phyloP scores from a whole-genome alignment of 1,284 basidiomycete species.

The Porphyrellus sp. region DNA sequence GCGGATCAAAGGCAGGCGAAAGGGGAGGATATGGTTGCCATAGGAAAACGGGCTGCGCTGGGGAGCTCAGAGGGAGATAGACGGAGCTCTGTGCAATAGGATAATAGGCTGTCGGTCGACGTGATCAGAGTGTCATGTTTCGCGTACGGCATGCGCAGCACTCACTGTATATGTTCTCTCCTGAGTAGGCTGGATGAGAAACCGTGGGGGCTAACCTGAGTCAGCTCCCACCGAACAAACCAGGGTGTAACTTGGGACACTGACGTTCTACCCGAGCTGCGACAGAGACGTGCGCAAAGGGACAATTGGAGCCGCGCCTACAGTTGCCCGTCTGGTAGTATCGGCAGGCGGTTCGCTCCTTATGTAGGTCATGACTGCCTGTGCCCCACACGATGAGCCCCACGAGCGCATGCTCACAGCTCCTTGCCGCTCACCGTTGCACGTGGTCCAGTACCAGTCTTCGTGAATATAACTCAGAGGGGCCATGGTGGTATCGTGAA shows the following conservation, averaged over 20 bases:
- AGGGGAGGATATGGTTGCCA: conserved; percentile 26
- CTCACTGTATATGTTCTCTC: conserved; percentile 24
- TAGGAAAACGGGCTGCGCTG: conserved; percentile 20
- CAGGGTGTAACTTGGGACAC: conserved; percentile 1
- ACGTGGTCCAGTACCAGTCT: conserved; percentile 12
- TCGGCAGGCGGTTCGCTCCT: conserved; percentile 21
- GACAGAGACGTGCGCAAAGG: conserved; percentile 22
- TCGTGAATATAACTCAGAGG: conserved; percentile 15
- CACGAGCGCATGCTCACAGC: conserved; percentile 4
- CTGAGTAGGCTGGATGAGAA: conserved; percentile 11
- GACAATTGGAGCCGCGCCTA: conserved; percentile 31
- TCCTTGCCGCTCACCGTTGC: conserved; percentile 19
- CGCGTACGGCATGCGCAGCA: not conserved
- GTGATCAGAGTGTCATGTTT: conserved; percentile 8
- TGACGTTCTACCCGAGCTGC: conserved; percentile 15
- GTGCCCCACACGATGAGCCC: conserved; percentile 5
- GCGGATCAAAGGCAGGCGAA: conserved; percentile 18
- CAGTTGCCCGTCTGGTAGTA: conserved; percentile 28
- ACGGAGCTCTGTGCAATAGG: conserved; percentile 17
- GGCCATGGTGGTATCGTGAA: conserved; percentile 1
- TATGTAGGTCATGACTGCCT: conserved; percentile 13
- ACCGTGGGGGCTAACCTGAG: conserved; percentile 4
- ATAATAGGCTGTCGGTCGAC: conserved; percentile 19
- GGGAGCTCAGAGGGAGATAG: conserved; percentile 19
- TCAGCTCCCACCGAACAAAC: conserved; percentile 13